Conservation (phyloP, 805 yeast species). For the Cyberlindnera subsufficiens region DNA sequence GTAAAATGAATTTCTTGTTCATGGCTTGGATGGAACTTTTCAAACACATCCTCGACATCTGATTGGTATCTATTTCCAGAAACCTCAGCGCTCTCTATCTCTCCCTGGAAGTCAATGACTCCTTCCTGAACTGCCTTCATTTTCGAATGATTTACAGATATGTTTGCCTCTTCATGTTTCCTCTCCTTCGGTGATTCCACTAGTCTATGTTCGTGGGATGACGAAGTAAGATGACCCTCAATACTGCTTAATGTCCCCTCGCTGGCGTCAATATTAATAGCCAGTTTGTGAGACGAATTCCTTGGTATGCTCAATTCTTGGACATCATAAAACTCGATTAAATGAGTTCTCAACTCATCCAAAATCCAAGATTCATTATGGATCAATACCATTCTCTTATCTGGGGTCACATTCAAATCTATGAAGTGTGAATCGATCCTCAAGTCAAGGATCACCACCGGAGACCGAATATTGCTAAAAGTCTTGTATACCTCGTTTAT, state of each 20-base stretch:
- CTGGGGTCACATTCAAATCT: constrained; percentile 93
- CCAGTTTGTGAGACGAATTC: constrained; percentile 3
- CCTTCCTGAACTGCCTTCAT: neutral
- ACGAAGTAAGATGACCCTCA: neutral
- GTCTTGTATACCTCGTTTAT: constrained; percentile 69
- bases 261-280: constrained; percentile 5
- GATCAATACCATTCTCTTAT: constrained; percentile 67
- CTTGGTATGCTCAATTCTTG: constrained; percentile 26
- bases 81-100: neutral
- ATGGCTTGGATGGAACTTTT: neutral
- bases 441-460: constrained; percentile 62
- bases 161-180: constrained; percentile 2
- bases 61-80: neutral
- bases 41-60: neutral
- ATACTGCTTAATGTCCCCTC: neutral
- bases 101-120: neutral
- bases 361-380: constrained; percentile 60
- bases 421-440: constrained; percentile 41
- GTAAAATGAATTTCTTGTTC: neutral
- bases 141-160: neutral
- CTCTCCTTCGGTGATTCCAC: constrained; percentile 1
- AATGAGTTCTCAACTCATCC: constrained; percentile 46
- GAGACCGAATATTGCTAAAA: constrained; percentile 69
- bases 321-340: constrained; percentile 41
- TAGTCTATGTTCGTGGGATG: neutral